Evolutionary conservation across 352 stramenopile genomes (phyloP).

Genomic region (Phytophthora idaei): DNA sequence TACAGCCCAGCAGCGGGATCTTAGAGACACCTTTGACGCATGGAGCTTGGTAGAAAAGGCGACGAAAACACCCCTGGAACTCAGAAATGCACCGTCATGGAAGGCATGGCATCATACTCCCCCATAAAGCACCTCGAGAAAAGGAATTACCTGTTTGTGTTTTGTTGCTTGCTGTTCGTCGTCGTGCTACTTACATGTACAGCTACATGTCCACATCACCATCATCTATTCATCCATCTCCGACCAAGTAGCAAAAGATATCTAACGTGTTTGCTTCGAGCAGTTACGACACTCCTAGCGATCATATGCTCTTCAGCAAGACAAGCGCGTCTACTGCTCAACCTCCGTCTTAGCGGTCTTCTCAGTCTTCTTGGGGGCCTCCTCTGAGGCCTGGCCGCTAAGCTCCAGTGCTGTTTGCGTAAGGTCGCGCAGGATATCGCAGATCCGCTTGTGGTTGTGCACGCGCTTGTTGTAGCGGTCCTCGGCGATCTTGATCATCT

Average conservation of each 20-base stretch:
- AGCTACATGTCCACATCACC: not conserved
- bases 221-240: slow-evolving; percentile 11
- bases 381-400: slow-evolving; percentile 43
- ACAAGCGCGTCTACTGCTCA: slow-evolving; percentile 4
- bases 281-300: slow-evolving; percentile 16
- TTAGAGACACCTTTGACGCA: slow-evolving; percentile 39
- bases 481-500: slow-evolving; percentile 79
- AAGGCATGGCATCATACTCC: slow-evolving; percentile 22
- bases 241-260: slow-evolving; percentile 7
- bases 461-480: slow-evolving; percentile 80
- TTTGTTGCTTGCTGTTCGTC: slow-evolving; percentile 13
- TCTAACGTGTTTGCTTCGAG: slow-evolving; percentile 14
- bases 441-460: slow-evolving; percentile 87
- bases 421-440: slow-evolving; percentile 80
- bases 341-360: slow-evolving; percentile 17
- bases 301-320: not conserved
- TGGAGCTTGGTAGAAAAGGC: slow-evolving; percentile 28
- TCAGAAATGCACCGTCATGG: slow-evolving; percentile 30
- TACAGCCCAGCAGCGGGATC: slow-evolving; percentile 31
- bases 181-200: too few relatives aligned
- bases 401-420: slow-evolving; percentile 74
- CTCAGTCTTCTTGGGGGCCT: slow-evolving; percentile 25
- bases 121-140: slow-evolving; percentile 37
- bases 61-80: slow-evolving; percentile 23
- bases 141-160: slow-evolving; percentile 38